Percentiles rank a stretch among this genome's conserved stretches.
Evolutionary conservation across 1,284 basidiomycete species (phyloP).

Genomic region (Spongispora temasekensis): DNA sequence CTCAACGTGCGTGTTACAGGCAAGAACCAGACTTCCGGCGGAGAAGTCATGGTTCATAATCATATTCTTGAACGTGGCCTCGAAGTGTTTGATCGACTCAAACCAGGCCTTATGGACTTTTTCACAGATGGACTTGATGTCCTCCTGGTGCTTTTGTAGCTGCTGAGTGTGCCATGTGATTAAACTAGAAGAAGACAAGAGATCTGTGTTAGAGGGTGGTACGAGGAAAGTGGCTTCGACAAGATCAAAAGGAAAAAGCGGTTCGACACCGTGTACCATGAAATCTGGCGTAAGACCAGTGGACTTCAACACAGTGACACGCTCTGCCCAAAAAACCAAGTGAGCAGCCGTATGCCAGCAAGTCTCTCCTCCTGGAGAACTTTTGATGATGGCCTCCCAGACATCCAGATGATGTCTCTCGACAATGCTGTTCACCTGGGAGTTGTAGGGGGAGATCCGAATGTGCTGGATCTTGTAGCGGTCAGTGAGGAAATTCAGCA

Average conservation of each 20-base stretch:
- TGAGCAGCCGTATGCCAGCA: background rate
- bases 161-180: too few relatives aligned
- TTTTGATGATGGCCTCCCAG: background rate
- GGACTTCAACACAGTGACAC: background rate
- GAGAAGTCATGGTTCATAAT: background rate
- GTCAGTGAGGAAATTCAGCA: background rate
- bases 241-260: background rate
- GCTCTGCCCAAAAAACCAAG: background rate
- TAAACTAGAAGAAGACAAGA: background rate
- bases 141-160: too few relatives aligned
- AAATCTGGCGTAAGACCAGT: background rate
- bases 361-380: background rate
- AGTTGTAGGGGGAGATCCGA: background rate
- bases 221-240: background rate
- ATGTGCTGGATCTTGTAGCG: background rate
- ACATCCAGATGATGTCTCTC: background rate
- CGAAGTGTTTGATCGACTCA: background rate
- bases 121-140: too few relatives aligned
- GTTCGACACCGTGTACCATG: background rate
- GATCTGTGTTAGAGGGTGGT: background rate
- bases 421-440: background rate
- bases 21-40: background rate
- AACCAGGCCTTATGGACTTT: too few relatives aligned
- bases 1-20: background rate
- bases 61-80: background rate